phyloP scores from a whole-genome alignment of 805 yeast species.

The Isabelozyma gotoi region DNA sequence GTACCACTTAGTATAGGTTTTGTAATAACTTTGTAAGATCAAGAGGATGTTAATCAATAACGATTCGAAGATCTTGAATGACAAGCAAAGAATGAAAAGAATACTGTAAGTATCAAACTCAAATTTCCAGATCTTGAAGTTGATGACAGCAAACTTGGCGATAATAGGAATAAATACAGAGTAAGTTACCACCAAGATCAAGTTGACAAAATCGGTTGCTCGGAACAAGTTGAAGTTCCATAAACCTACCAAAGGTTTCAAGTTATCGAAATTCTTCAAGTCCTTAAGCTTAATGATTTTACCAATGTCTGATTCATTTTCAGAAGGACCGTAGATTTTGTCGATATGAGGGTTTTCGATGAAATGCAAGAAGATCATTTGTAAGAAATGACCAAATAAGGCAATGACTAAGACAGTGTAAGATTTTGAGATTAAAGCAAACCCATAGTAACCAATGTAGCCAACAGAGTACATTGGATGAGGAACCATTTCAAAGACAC shows the following conservation, averaged over 20 bases:
- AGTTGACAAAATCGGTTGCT: conserved; percentile 58
- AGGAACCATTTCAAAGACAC: conserved; percentile 86
- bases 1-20: conserved; percentile 63
- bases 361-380: conserved; percentile 68
- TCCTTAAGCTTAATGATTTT: conserved; percentile 47
- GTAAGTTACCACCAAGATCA: conserved; percentile 41
- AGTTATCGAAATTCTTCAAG: conserved; percentile 42
- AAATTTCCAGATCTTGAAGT: conserved; percentile 11
- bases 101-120: conserved; percentile 21
- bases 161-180: conserved; percentile 43
- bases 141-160: conserved; percentile 22
- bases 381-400: conserved; percentile 71
- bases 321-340: conserved; percentile 63
- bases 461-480: conserved; percentile 94
- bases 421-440: conserved; percentile 73
- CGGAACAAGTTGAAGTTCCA: conserved; percentile 63
- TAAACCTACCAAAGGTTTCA: conserved; percentile 57
- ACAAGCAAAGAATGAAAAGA: conserved; percentile 40
- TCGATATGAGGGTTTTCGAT: conserved; percentile 89
- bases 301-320: conserved; percentile 34
- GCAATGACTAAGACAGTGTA: conserved; percentile 70
- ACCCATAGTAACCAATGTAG: conserved; percentile 82
- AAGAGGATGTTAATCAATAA: conserved; percentile 51
- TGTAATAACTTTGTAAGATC: conserved; percentile 56
- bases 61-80: conserved; percentile 51